Percentiles rank a stretch among this genome's conserved stretches.
Evolutionary conservation across 1,139 yeast species (phyloP).

Genomic region (Kluyveromyces sp.): DNA sequence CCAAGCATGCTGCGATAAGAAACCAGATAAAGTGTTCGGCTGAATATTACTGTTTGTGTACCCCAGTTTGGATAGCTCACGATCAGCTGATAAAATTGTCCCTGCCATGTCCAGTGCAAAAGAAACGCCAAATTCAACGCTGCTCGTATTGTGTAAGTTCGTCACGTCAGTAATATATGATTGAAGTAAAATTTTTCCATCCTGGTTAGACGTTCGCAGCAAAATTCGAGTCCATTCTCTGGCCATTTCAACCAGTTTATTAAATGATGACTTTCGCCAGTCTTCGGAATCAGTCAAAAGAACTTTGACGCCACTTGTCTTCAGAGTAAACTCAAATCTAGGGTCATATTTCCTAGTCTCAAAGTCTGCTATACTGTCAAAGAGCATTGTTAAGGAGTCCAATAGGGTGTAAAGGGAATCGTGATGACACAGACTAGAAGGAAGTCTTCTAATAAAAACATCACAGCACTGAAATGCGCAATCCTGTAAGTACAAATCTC

Average conservation of each 20-base stretch:
- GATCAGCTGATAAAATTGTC: slow-evolving; percentile 54
- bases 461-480: slow-evolving; percentile 80
- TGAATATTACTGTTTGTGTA: slow-evolving; percentile 30
- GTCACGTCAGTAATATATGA: slow-evolving; percentile 54
- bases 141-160: slow-evolving; percentile 27
- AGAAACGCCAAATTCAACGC: slow-evolving; percentile 70
- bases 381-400: slow-evolving; percentile 70
- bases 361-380: slow-evolving; percentile 80
- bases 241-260: slow-evolving; percentile 52
- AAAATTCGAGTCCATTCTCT: slow-evolving; percentile 56
- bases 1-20: slow-evolving; percentile 76
- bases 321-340: slow-evolving; percentile 58
- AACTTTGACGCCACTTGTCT: slow-evolving; percentile 51
- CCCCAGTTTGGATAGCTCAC: slow-evolving; percentile 38
- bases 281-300: slow-evolving; percentile 70
- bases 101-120: slow-evolving; percentile 91
- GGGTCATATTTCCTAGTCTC: slow-evolving; percentile 85
- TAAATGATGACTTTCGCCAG: slow-evolving; percentile 68
- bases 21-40: slow-evolving; percentile 61
- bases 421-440: slow-evolving; percentile 73
- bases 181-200: slow-evolving; percentile 71
- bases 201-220: slow-evolving; percentile 55
- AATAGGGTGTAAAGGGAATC: slow-evolving; percentile 68
- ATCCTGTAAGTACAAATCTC: slow-evolving; percentile 67
- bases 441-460: slow-evolving; percentile 56